Conservation (phyloP, 768 basidiomycete species). For the Chiua virens region DNA sequence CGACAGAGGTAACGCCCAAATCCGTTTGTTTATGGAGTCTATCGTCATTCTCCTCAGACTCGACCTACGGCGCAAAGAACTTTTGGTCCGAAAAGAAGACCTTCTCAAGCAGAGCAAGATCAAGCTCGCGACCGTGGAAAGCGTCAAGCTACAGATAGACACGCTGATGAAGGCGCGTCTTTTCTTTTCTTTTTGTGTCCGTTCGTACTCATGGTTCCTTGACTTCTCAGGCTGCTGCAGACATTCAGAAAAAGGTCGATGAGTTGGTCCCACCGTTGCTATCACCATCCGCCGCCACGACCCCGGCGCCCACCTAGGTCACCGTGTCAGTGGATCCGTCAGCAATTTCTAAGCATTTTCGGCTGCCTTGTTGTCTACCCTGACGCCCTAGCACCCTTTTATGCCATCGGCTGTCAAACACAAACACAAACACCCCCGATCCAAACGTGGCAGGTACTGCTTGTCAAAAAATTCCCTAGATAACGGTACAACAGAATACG, state of each 20-base stretch:
- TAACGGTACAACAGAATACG: slow-evolving; percentile 31
- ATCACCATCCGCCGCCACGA: slow-evolving; percentile 29
- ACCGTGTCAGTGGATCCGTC: not conserved
- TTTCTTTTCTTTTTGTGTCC: slow-evolving; percentile 3
- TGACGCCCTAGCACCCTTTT: not conserved
- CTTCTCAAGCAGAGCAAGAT: slow-evolving; percentile 77
- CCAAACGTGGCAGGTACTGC: slow-evolving; percentile 16
- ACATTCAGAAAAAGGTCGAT: slow-evolving; percentile 75
- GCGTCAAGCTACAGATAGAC: slow-evolving; percentile 77
- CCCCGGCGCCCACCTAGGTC: slow-evolving; percentile 24
- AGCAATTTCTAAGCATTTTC: slow-evolving; percentile 8
- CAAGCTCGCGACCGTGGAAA: slow-evolving; percentile 73
- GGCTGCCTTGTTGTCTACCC: not conserved
- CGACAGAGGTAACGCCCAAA: slow-evolving; percentile 66
- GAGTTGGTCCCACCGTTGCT: slow-evolving; percentile 54
- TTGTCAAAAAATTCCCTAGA: slow-evolving; percentile 23
- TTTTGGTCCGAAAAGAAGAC: slow-evolving; percentile 70
- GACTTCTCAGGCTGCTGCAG: slow-evolving; percentile 56
- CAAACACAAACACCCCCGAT: not conserved
- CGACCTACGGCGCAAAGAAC: slow-evolving; percentile 67
- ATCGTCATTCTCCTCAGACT: slow-evolving; percentile 46
- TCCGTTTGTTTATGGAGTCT: not conserved
- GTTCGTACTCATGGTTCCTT: slow-evolving; percentile 11
- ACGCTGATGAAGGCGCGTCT: slow-evolving; percentile 62
- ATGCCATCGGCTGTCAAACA: slow-evolving; percentile 7